Evolutionary conservation across 805 yeast species (phyloP), one percentile per base, ranked within the genome.

Genomic region (Teunomyces tritomae): DNA sequence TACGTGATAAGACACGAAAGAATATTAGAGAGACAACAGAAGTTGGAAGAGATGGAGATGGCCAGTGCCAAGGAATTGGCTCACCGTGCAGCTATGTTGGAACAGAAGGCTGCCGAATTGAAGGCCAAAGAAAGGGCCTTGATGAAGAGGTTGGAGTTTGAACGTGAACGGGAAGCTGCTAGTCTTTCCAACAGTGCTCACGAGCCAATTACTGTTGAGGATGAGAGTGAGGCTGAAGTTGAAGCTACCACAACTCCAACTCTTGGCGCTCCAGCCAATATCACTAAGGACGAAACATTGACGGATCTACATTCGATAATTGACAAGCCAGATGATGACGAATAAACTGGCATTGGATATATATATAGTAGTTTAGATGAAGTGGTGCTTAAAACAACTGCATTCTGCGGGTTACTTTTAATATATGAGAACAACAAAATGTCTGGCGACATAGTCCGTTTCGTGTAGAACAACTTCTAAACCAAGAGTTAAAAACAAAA

Each of bases 1-100:
- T 87, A 87, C 56, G 85, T 86, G 29, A 70, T 87, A 52, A 79
- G 88, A 61, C 92, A 87, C 63, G 92, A 87, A 64, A 78, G 85
- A 48, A 78, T 87, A 48, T 67, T 82, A 54, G 84, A 85, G 45
- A 83, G 87, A 64, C 91, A 87, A 59, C 88, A 83, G 49, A 87
- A 84, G 67, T 69, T 87, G 44, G 91, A 87, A 62, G 89, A 87
- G 56, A 68, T 87, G 67, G 95, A 87, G 63, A 84, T 84, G 58
- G 85, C 84, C 52, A 80, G 87, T 46, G 94, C 92, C 0, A 77
- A 77, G 59, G 92, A 86, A 57, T 71, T 87, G 57, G 82, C 89
- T 27, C 73, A 73, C 50, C 74, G 91, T 54, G 92, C 91, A n/a
- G 84, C 85, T 14, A 82, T 84, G 48, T 73, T 87, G 56, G 94